phyloP scores from a whole-genome alignment of 2,329 filamentous ascomycete genomes.

The Colletotrichum godetiae region DNA sequence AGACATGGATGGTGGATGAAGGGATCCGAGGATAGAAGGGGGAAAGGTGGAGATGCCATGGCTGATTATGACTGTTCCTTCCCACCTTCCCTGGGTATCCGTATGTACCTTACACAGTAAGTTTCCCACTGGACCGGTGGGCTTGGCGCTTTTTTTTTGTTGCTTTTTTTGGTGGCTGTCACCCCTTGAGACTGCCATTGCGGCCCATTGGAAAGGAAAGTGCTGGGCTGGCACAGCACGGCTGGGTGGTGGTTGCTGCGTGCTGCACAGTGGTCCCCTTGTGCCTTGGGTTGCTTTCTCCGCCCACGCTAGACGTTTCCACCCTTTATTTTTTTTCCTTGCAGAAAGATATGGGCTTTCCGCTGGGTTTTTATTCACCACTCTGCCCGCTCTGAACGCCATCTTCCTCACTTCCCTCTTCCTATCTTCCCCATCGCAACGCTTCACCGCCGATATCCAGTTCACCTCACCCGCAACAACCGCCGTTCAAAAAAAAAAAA shows the following conservation, averaged over 20 bases:
- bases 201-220: neutral
- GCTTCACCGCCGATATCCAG: slow-evolving; percentile 29
- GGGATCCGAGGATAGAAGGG: neutral
- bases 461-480: slow-evolving; percentile 16
- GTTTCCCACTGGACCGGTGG: neutral
- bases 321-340: slow-evolving; percentile 3
- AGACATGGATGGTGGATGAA: slow-evolving; percentile 2
- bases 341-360: neutral
- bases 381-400: neutral
- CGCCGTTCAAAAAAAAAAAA: neutral
- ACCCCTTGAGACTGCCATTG: neutral
- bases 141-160: too few species aligned
- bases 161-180: neutral
- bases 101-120: neutral
- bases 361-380: slow-evolving; percentile 23
- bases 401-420: neutral
- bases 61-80: slow-evolving; percentile 21
- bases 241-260: neutral
- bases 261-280: neutral
- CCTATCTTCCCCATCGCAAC: slow-evolving; percentile 15
- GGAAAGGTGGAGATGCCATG: slow-evolving; percentile 20
- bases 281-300: slow-evolving; percentile 2
- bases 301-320: slow-evolving; percentile 32
- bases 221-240: neutral
- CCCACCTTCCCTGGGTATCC: neutral